Evolutionary conservation across 345 rosid species (phyloP).

Genomic region (Gossypium rotundifolium): DNA sequence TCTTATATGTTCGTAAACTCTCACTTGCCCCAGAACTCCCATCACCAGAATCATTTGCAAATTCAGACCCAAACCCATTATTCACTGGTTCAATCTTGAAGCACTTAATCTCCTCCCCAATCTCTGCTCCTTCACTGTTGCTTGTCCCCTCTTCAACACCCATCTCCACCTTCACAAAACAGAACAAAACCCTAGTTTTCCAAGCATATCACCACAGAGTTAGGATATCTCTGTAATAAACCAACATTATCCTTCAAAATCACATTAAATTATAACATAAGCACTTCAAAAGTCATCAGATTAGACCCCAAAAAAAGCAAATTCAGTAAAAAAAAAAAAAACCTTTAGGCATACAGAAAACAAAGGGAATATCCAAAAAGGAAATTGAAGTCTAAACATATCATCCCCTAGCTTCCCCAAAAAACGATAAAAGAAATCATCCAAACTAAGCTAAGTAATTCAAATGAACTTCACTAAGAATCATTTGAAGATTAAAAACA

Average conservation of each 20-base stretch:
- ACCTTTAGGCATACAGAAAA: not conserved
- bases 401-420: not conserved
- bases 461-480: conserved; percentile 1
- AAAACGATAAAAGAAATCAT: conserved; percentile 2
- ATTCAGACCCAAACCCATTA: conserved; percentile 31
- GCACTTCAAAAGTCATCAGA: not conserved
- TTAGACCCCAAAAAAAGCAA: not conserved
- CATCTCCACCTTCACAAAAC: conserved; percentile 27
- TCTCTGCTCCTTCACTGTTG: conserved; percentile 30
- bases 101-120: conserved; percentile 18
- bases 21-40: conserved; percentile 36
- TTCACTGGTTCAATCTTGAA: conserved; percentile 29
- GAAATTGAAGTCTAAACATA: not conserved
- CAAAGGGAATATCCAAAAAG: not conserved
- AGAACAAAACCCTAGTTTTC: conserved; percentile 13
- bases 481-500: not conserved
- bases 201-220: conserved; percentile 19
- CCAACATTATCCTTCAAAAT: conserved; percentile 11
- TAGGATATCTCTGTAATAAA: conserved; percentile 30
- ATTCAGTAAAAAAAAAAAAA: not conserved
- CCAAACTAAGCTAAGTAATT: conserved; percentile 14
- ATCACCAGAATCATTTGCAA: conserved; percentile 30
- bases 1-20: conserved; percentile 60
- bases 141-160: conserved; percentile 37
- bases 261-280: conserved; percentile 11